Conservation (phyloP, 371 early-diverging fungal genomes). For the Parasitella parasitica region DNA sequence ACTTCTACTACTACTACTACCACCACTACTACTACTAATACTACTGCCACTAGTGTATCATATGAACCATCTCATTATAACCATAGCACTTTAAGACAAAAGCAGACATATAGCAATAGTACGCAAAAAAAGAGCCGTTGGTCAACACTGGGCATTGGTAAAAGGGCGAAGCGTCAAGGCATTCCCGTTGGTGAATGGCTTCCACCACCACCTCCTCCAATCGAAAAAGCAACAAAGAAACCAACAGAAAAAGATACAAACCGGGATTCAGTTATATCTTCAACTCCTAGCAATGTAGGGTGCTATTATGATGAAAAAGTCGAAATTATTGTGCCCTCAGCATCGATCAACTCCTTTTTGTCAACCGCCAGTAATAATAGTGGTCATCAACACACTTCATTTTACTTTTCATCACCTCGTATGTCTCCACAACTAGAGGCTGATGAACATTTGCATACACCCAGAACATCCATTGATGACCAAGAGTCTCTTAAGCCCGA, state of each 20-base stretch:
- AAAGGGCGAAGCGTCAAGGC: background rate
- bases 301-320: background rate
- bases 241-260: background rate
- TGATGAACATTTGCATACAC: background rate
- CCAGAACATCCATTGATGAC: constrained; percentile 1
- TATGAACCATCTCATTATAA: background rate
- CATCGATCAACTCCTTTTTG: background rate
- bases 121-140: background rate
- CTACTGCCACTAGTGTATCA: too few relatives aligned
- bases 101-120: background rate
- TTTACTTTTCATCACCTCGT: background rate
- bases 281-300: background rate
- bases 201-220: background rate
- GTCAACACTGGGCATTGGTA: background rate
- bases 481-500: background rate
- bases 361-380: background rate
- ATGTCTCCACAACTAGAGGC: background rate
- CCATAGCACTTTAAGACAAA: background rate
- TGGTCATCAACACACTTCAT: background rate
- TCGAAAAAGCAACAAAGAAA: too few relatives aligned
- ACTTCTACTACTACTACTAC: too few relatives aligned
- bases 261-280: background rate
- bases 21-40: too few relatives aligned
- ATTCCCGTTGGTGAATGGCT: background rate
- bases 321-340: background rate